These are phyloP conservation scores for Santalum album DNA, from an alignment of 164 flowering plant species.

Conservation along the genomic window DNA sequence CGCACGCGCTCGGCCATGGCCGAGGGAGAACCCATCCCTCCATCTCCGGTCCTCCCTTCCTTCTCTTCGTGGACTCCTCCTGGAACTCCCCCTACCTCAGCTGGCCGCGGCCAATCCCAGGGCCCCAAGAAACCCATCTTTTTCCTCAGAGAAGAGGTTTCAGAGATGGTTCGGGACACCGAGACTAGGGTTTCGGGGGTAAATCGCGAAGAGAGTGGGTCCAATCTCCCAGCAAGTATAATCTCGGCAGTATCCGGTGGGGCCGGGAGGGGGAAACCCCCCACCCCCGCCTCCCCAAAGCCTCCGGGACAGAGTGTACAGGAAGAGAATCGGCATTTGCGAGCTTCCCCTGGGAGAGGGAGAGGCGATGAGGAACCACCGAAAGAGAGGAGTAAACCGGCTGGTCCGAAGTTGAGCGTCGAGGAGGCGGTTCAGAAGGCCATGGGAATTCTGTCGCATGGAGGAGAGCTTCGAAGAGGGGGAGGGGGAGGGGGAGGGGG, in stretches of 20 bases:
- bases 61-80: slow-evolving; percentile 27
- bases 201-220: background rate
- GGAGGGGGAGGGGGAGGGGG: slow-evolving; percentile 11
- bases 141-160: slow-evolving; percentile 18
- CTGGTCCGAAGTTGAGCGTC: slow-evolving; percentile 21
- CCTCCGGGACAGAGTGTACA: slow-evolving; percentile 4
- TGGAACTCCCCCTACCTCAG: slow-evolving; percentile 9
- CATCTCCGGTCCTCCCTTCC: slow-evolving; percentile 24
- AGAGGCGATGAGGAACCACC: background rate
- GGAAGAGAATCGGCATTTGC: slow-evolving; percentile 57
- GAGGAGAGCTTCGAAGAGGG: slow-evolving; percentile 16
- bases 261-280: slow-evolving; percentile 56
- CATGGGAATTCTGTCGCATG: slow-evolving; percentile 22
- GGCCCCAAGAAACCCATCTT: slow-evolving; percentile 36
- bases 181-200: slow-evolving; percentile 2
- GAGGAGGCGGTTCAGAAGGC: slow-evolving; percentile 46
- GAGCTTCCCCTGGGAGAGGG: slow-evolving; percentile 9
- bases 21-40: slow-evolving; percentile 30
- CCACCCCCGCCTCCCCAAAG: background rate
- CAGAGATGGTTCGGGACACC: slow-evolving; percentile 4
- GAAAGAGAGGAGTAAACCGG: background rate
- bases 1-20: slow-evolving; percentile 37
- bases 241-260: slow-evolving; percentile 11
- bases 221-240: slow-evolving; percentile 17
- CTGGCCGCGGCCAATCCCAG: slow-evolving; percentile 23